Base-by-base conservation (phyloP, 768 basidiomycete species). In the Leccinum olivaceopallidum region DNA sequence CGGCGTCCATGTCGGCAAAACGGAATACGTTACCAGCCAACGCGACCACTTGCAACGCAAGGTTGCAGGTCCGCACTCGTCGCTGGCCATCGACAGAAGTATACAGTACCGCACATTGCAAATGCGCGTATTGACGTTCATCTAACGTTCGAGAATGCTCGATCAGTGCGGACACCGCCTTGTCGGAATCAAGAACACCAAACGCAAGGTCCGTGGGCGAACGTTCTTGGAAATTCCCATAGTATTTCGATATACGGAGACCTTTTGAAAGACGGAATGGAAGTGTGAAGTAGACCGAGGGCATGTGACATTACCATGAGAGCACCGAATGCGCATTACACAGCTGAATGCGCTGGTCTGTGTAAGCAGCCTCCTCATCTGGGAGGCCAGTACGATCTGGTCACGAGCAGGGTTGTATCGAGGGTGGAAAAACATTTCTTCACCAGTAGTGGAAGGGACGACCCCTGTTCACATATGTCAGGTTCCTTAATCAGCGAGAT, bases 11-110 rank as follows among this genome's bases (percentile, higher is more conserved):
- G 75, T 99, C 97, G 13, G 94, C 94, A 73, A 79, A 92, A 55
- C 90, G 85, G 78, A 95, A 99, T 10, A 98, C 87, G 70, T 90
- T 95, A 9, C 87, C 92, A n/a, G 94, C 92, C 63, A 98, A 76
- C 42, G 87, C 83, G 3, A 86, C 89, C 2, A 93, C 86, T 51
- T 86, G 87, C 59, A 98, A 72, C 1, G 89, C 90, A n/a, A 98
- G 76, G 66, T 99, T 99, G 69, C 88, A 82, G 30, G 87, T 85
- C 57, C 97, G 80, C 34, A 98, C 95, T 59, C 93, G 80, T 47
- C 97, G 83, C 67, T 91, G 81, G 2, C 97, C 97, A 1, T 77
- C 72, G 2, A 81, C 69, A 2, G 87, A 86, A 3, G 97, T 98
- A 69, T 98, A 94, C 37, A 99, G 77, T 4, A 92, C 80, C 0